Evolutionary conservation across 2,329 filamentous ascomycete genomes (phyloP), one percentile per base, ranked within the genome.

Genomic region (Diaporthe longicolla): DNA sequence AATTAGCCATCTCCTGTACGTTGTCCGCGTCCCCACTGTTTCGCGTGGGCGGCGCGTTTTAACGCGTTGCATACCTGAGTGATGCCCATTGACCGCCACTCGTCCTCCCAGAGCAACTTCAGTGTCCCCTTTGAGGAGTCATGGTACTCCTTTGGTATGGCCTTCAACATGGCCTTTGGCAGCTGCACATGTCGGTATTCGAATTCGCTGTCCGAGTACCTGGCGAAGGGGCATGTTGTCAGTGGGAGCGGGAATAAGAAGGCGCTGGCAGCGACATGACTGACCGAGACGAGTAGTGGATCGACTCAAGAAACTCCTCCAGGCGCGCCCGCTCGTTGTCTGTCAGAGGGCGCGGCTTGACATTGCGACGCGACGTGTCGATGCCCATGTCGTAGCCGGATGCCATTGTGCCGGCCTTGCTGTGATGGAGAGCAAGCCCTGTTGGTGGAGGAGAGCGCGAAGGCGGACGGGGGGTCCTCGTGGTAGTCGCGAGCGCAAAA

Each of bases 111-210:
- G 76, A 99, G 86, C 78, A 99, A 87, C 87, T 98, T 99, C 84
- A 99, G 86, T 8, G 96, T 98, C 76, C 97, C 97, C 84, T 97
- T 95, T 70, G 91, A 87, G 68, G 92, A 89, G 83, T 98, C 95
- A 81, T 97, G 96, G 84, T 98, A 98, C 50, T 98, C 96, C 82
- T 95, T 93, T 26, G 97, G 97, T 78, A 99, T 98, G 54, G 91
- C 93, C 85, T 98, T 98, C 77, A 99, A 92, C 97, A 99, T 99
- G 79, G 95, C 93, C 86, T 99, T 99, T 57, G 97, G 97, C 40
- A 99, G 91, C 84, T 98, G 95, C 74, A 99, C 97, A 84, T 99
- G 97, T 77, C 97, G 94, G 86, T 99, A 99, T 85, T 99, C 97
- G 84, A 92, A 98, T 84, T 97, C 91, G 84, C 91, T 92, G 81